A percentile compares a stretch with the other conserved stretches of the same genome.
phyloP scores from a whole-genome alignment of 805 yeast genomes.

The Saccharomyces kudriavzevii region DNA sequence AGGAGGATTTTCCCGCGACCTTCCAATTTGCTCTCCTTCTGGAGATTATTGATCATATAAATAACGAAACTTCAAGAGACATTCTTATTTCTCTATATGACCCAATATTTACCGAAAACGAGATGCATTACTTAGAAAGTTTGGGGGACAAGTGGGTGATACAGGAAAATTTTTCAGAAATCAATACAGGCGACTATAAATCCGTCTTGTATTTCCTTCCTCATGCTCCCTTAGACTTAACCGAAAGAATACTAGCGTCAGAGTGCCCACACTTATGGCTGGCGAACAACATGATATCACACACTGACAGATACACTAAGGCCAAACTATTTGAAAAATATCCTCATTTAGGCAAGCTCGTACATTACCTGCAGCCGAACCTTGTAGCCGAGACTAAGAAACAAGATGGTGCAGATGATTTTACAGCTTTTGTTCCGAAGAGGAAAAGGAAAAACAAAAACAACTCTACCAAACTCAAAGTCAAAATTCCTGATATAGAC shows the following conservation, averaged over 20 bases:
- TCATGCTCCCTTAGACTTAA: slow-evolving; percentile 59
- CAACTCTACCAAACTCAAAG: slow-evolving; percentile 5
- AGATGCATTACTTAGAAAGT: slow-evolving; percentile 30
- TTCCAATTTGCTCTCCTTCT: slow-evolving; percentile 57
- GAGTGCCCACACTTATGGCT: slow-evolving; percentile 36
- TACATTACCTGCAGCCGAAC: slow-evolving; percentile 8
- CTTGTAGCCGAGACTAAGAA: slow-evolving; percentile 8
- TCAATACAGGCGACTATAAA: slow-evolving; percentile 14
- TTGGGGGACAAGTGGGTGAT: slow-evolving; percentile 26
- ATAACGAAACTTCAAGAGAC: background rate
- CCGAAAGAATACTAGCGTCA: slow-evolving; percentile 33
- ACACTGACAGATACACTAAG: slow-evolving; percentile 46
- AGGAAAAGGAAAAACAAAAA: slow-evolving; percentile 15
- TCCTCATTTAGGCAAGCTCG: slow-evolving; percentile 37
- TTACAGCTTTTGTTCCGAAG: slow-evolving; percentile 18
- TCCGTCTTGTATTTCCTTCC: slow-evolving; percentile 54
- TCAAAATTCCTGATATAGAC: slow-evolving; percentile 15
- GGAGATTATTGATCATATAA: slow-evolving; percentile 30
- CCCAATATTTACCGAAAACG: slow-evolving; percentile 50
- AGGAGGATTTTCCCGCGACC: slow-evolving; percentile 48
- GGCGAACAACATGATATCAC: slow-evolving; percentile 45
- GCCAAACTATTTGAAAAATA: slow-evolving; percentile 36
- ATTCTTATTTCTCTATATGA: slow-evolving; percentile 47
- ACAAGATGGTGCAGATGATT: slow-evolving; percentile 11
- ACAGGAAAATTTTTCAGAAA: slow-evolving; percentile 12